Base-by-base conservation (phyloP, 306 rosid genomes). In the Abrus precatorius region DNA sequence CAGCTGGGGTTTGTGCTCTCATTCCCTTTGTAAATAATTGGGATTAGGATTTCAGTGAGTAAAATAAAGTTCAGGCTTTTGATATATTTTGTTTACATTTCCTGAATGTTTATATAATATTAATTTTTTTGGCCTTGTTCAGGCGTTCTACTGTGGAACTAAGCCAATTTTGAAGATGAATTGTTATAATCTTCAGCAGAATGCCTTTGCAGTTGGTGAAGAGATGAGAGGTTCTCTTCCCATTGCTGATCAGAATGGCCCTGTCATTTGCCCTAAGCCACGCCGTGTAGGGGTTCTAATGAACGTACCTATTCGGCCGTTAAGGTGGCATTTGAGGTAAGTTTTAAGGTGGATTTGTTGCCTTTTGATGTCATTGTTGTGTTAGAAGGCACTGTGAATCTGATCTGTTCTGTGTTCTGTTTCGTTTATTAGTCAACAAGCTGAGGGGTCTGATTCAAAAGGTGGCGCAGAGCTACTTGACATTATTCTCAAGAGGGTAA, bases 401-500 rank as follows among this genome's bases (percentile, higher is more conserved):
- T 73, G 63, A 83, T 65, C 11, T 77, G 60, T 33, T 55, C 1
- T 44, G 47, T 69, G 71, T 67, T 76, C 53, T 43, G 2, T 38
- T 20, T 14, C 63, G 77, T 80, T 83, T 45, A 45, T 57, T 49
- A 85, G 91, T 33, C 89, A 85, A 77, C 84, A 62, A 74, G 32
- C 67, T 30, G 91, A 84, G 59, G 68, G 74, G 1, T 61, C 81
- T 68, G 93, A 91, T 47, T 90, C 94, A 7, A 89, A 84, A 62
- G 97, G 92, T 75, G 95, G 93, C 86, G 90, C 92, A 48, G 97
- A 92, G 79, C 90, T 92, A 32, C 89, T 90, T 0, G 97, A 92
- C 66, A 82, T 89, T 62, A 85, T 92, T 72, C 89, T 90, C 53
- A 90, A 80, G 87, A 86, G 86, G 95, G 97, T 87, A 43, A 82